Evolutionary conservation across 306 rosid genomes (phyloP).

Genomic region (Casuarina cunninghamiana): DNA sequence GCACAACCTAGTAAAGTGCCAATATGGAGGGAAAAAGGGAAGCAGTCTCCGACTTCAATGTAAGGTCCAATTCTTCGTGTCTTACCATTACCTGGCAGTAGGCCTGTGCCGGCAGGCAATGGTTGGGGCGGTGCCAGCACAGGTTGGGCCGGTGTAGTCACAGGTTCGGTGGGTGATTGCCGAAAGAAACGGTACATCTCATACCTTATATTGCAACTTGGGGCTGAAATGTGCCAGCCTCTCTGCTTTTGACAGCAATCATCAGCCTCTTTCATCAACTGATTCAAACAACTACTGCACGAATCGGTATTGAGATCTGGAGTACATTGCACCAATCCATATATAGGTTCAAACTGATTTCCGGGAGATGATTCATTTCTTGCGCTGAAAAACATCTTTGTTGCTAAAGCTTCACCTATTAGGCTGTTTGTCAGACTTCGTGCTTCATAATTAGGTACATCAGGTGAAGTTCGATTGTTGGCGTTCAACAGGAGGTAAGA

Average conservation of each 20-base stretch:
- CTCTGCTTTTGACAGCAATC: not conserved
- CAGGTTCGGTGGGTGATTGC: not conserved
- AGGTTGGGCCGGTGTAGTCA: not conserved
- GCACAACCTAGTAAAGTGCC: not conserved
- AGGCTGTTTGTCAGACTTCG: not conserved
- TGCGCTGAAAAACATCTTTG: not conserved
- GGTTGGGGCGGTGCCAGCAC: not conserved
- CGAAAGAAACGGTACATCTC: slow-evolving; percentile 32
- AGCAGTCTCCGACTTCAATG: not conserved
- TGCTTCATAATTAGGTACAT: not conserved
- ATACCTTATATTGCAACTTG: slow-evolving; percentile 45
- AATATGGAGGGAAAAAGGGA: not conserved
- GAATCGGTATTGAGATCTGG: slow-evolving; percentile 24
- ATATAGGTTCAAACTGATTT: not conserved
- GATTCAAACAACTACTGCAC: slow-evolving; percentile 33
- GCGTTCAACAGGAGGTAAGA: not conserved
- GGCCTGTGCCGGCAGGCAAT: too few relatives aligned
- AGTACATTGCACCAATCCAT: slow-evolving; percentile 47
- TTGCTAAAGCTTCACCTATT: not conserved
- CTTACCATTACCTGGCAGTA: slow-evolving; percentile 17
- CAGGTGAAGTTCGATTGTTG: not conserved
- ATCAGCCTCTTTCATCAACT: slow-evolving; percentile 12
- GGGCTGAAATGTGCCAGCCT: slow-evolving; percentile 42
- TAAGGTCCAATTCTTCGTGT: not conserved
- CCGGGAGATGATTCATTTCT: not conserved